Conservation (phyloP, 768 basidiomycete species). For the Rhizopogon vinicolor region DNA sequence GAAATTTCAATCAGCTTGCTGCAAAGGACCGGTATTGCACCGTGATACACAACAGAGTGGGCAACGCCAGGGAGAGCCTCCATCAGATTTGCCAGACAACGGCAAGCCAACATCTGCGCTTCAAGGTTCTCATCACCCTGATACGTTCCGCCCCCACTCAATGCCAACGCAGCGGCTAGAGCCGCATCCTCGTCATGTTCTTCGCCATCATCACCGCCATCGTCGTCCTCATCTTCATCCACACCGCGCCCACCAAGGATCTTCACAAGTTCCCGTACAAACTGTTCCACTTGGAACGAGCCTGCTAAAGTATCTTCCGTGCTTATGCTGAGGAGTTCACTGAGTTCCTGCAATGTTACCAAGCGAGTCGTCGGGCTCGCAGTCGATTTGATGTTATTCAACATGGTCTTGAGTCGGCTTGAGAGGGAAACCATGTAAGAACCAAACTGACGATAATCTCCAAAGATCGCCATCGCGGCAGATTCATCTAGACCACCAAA, state of each 20-base stretch:
- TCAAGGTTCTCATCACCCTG: constrained; percentile 87
- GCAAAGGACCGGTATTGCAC: constrained; percentile 97
- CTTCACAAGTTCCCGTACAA: constrained; percentile 86
- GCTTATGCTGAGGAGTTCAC: constrained; percentile 91
- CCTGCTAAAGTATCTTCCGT: constrained; percentile 96
- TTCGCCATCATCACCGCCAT: constrained; percentile 54
- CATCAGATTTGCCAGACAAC: constrained; percentile 97
- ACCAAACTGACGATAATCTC: constrained; percentile 83
- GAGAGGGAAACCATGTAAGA: constrained; percentile 92
- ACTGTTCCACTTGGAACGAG: constrained; percentile 92
- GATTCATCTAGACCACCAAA: constrained; percentile 62
- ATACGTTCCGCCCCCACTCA: constrained; percentile 65
- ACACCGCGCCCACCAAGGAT: constrained; percentile 80
- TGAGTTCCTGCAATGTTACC: constrained; percentile 88
- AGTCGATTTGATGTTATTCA: constrained; percentile 81
- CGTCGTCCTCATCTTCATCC: constrained; percentile 69
- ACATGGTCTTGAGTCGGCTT: constrained; percentile 83
- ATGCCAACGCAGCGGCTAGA: constrained; percentile 81
- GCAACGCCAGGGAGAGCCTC: constrained; percentile 97
- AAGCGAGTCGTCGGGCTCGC: constrained; percentile 85
- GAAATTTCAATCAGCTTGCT: constrained; percentile 96
- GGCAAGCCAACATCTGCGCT: constrained; percentile 92
- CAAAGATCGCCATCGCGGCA: constrained; percentile 75
- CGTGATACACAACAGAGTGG: constrained; percentile 96
- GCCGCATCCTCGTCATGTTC: constrained; percentile 83